phyloP scores from a whole-genome alignment of 1,284 basidiomycete species.

The Melampsora americana region DNA sequence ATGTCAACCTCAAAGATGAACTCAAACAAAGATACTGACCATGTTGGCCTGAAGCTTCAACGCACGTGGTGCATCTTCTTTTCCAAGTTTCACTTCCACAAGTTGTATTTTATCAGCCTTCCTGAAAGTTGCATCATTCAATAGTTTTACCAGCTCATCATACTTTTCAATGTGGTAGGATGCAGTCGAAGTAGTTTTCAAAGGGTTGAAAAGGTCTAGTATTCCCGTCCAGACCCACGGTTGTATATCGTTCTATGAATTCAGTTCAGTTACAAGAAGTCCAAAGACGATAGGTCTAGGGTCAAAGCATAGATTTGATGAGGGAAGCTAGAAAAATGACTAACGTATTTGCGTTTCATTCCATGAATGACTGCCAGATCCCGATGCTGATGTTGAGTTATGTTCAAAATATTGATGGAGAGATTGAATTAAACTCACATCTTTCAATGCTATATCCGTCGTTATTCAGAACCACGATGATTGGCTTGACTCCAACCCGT shows the following conservation, averaged over 20 bases:
- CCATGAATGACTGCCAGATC: not conserved
- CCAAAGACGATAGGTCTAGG: too few relatives aligned
- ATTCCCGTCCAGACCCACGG: conserved; percentile 47
- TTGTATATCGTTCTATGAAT: conserved; percentile 50
- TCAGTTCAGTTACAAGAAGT: conserved; percentile 45
- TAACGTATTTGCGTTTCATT: not conserved
- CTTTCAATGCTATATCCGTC: conserved; percentile 85
- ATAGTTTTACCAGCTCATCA: conserved; percentile 63
- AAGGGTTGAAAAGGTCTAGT: conserved; percentile 53
- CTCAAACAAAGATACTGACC: not conserved
- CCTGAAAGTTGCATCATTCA: conserved; percentile 63
- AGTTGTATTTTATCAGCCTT: conserved; percentile 67
- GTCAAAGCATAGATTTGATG: too few relatives aligned
- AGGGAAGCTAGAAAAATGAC: not conserved
- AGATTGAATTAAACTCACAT: conserved; percentile 51
- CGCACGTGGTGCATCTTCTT: conserved; percentile 68
- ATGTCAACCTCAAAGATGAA: not conserved
- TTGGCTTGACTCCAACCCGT: conserved; percentile 65
- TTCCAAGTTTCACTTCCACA: conserved; percentile 73
- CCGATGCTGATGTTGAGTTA: conserved; percentile 3
- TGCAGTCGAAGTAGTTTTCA: conserved; percentile 57
- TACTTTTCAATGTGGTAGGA: conserved; percentile 65
- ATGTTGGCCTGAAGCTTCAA: conserved; percentile 61
- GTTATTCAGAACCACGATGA: conserved; percentile 83
- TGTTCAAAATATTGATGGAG: conserved; percentile 62